Evolutionary conservation across 2,329 filamentous ascomycete species (phyloP).

Genomic region (Arthroderma sp.): DNA sequence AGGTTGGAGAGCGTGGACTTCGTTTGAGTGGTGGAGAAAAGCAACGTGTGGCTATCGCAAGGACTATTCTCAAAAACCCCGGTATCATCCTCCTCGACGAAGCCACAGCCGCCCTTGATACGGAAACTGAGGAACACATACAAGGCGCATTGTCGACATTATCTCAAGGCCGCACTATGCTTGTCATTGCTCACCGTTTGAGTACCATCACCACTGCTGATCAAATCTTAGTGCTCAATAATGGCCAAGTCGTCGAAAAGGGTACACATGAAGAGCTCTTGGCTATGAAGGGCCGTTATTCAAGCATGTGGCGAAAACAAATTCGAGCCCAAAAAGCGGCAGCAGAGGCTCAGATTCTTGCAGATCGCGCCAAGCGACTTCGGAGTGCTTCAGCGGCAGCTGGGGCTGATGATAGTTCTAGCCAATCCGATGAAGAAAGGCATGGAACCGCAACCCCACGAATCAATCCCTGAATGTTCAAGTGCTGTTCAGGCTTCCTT

Average conservation of each 20-base stretch:
- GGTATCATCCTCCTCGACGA: slow-evolving; percentile 88
- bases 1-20: slow-evolving; percentile 79
- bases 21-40: slow-evolving; percentile 84
- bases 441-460: slow-evolving; percentile 4
- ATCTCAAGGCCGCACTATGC: slow-evolving; percentile 73
- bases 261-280: slow-evolving; percentile 70
- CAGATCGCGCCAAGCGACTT: slow-evolving; percentile 30
- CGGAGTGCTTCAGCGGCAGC: slow-evolving; percentile 27
- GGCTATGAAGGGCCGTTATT: slow-evolving; percentile 56
- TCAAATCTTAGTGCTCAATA: slow-evolving; percentile 66
- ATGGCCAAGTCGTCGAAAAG: slow-evolving; percentile 62
- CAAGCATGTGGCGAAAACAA: slow-evolving; percentile 81
- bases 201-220: slow-evolving; percentile 78
- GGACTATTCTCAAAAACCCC: slow-evolving; percentile 83
- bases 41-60: slow-evolving; percentile 83
- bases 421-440: slow-evolving; percentile 36
- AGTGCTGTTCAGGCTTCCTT: background rate
- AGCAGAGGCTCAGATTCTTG: slow-evolving; percentile 41
- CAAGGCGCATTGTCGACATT: slow-evolving; percentile 73
- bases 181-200: slow-evolving; percentile 86
- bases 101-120: slow-evolving; percentile 76
- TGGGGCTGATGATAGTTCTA: slow-evolving; percentile 33
- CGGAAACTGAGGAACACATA: slow-evolving; percentile 85
- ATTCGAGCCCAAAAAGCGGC: slow-evolving; percentile 62
- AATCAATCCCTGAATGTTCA: background rate